A percentile compares a stretch with the other conserved stretches of the same genome.
Conservation (phyloP, 2,329 filamentous ascomycete species). For the Scedosporium minutisporum region DNA sequence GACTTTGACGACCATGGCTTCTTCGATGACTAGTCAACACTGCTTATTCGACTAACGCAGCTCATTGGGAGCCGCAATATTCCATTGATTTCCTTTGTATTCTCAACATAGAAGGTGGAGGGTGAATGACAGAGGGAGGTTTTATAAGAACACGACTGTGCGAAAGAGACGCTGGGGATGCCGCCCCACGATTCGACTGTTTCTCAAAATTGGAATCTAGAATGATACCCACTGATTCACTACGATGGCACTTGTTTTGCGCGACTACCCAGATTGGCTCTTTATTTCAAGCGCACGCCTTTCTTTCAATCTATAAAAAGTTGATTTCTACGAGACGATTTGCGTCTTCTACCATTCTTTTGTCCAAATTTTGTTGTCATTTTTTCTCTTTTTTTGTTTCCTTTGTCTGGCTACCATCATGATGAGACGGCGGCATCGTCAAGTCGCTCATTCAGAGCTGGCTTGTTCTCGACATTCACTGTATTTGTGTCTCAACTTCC, state of each 20-base stretch:
- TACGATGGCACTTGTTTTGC: constrained; percentile 5
- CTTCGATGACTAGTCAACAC: constrained; percentile 34
- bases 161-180: neutral
- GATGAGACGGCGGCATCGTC: constrained; percentile 3
- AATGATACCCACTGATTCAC: constrained; percentile 16
- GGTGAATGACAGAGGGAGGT: too few relatives aligned
- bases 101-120: neutral
- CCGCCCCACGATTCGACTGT: neutral
- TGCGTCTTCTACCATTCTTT: constrained; percentile 1
- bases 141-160: neutral
- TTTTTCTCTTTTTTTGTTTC: neutral
- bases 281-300: neutral
- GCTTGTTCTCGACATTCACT: neutral
- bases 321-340: too few relatives aligned
- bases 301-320: too few relatives aligned
- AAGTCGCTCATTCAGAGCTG: neutral
- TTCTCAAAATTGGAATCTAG: constrained; percentile 9
- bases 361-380: constrained; percentile 4
- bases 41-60: neutral
- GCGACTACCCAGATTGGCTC: neutral
- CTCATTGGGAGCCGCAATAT: too few relatives aligned
- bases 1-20: constrained; percentile 52
- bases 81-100: neutral
- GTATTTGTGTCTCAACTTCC: neutral
- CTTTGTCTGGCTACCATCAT: constrained; percentile 4